Conservation (phyloP, 2,329 filamentous ascomycete species). For the Aureobasidium sp. region DNA sequence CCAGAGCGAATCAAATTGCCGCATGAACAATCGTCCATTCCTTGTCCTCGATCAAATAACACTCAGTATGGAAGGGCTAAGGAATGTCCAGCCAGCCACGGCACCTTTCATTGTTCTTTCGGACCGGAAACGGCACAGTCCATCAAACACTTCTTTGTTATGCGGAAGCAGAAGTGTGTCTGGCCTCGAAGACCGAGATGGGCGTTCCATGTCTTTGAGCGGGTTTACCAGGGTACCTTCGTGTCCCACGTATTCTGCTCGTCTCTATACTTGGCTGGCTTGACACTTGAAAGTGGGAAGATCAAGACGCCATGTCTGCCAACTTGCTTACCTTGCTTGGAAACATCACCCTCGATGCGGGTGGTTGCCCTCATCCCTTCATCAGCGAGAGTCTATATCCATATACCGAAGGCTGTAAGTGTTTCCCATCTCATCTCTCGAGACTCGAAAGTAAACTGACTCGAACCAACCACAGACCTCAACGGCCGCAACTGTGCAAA, state of each 20-base stretch:
- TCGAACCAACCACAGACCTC: constrained; percentile 8
- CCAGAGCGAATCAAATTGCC: background rate
- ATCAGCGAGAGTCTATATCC: constrained; percentile 21
- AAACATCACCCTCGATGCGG: constrained; percentile 19
- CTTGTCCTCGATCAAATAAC: background rate
- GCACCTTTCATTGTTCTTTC: background rate
- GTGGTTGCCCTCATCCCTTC: constrained; percentile 23
- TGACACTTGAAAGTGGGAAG: too few relatives aligned
- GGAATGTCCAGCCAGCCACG: background rate
- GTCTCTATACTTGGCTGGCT: too few relatives aligned
- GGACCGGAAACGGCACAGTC: background rate
- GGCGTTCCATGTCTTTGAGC: background rate
- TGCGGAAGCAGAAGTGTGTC: too few relatives aligned
- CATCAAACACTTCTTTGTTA: background rate
- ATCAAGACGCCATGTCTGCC: background rate
- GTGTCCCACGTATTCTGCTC: background rate
- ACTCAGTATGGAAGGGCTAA: background rate
- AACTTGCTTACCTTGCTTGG: constrained; percentile 9
- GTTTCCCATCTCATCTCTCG: background rate
- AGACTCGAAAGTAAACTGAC: background rate
- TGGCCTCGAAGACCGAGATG: background rate
- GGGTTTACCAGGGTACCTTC: background rate
- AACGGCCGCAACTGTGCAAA: constrained; percentile 22
- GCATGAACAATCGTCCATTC: background rate
- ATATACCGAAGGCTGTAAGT: constrained; percentile 22